phyloP scores from a whole-genome alignment of 2,329 filamentous ascomycete genomes.

The Trichoderma sp. region DNA sequence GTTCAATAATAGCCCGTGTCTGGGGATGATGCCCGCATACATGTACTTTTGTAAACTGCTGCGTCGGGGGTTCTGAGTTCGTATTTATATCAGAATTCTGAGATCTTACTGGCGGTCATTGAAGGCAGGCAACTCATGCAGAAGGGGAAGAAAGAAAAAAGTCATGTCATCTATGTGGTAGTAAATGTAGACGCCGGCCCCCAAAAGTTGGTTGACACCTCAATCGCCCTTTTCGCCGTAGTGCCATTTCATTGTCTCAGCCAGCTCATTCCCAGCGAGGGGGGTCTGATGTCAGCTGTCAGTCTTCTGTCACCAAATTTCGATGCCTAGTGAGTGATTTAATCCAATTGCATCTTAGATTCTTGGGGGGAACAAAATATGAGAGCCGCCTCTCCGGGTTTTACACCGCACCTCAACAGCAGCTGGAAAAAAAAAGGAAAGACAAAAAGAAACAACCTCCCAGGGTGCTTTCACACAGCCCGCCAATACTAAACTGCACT shows the following conservation, averaged over 20 bases:
- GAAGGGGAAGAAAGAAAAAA: not conserved
- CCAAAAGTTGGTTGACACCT: slow-evolving; percentile 1
- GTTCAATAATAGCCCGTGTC: not conserved
- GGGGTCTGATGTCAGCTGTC: slow-evolving; percentile 17
- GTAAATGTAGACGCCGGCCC: not conserved
- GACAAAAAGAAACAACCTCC: not conserved
- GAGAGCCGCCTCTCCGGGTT: not conserved
- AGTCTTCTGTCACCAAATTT: slow-evolving; percentile 4
- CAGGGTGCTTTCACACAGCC: not conserved
- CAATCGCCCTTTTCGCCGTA: not conserved
- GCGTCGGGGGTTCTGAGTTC: not conserved
- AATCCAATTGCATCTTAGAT: slow-evolving; percentile 6
- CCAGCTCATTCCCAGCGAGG: not conserved
- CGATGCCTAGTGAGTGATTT: not conserved
- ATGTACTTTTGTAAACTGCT: not conserved
- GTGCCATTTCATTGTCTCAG: slow-evolving; percentile 9
- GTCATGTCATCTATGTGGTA: not conserved
- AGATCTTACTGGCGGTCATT: not conserved
- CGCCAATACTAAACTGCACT: not conserved
- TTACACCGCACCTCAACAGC: slow-evolving; percentile 7
- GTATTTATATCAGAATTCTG: not conserved
- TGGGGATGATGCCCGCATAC: not conserved
- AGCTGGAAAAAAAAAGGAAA: not conserved
- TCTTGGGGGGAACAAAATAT: not conserved
- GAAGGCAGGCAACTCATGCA: not conserved